phyloP scores from a whole-genome alignment of 768 basidiomycete species.

The Calocybe indica region DNA sequence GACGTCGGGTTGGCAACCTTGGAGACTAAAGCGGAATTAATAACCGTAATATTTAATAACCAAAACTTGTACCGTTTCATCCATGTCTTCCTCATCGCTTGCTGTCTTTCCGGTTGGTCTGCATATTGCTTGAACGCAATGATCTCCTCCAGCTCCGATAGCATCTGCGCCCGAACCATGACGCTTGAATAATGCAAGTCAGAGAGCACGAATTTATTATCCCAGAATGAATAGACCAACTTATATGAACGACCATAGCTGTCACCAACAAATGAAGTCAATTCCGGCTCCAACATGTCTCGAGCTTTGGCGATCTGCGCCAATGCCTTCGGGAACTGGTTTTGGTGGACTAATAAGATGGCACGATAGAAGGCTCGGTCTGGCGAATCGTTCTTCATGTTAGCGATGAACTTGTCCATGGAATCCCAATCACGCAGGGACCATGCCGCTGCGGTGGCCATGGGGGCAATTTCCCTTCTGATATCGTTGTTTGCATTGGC shows the following conservation, averaged over 20 bases:
- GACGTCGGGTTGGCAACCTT: constrained; percentile 96
- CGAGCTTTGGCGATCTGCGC: constrained; percentile 89
- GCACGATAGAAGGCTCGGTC: constrained; percentile 96
- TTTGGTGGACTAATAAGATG: constrained; percentile 92
- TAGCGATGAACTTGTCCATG: constrained; percentile 95
- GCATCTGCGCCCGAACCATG: constrained; percentile 96
- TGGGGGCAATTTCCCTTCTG: constrained; percentile 86
- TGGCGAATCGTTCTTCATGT: constrained; percentile 89
- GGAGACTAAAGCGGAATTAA: constrained; percentile 45
- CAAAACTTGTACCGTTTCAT: constrained; percentile 70
- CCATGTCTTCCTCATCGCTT: constrained; percentile 91
- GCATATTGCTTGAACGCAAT: constrained; percentile 92
- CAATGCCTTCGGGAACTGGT: constrained; percentile 89
- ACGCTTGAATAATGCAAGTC: constrained; percentile 43
- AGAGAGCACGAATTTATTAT: background rate
- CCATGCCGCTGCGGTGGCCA: constrained; percentile 98
- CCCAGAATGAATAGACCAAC: constrained; percentile 37
- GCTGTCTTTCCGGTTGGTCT: constrained; percentile 91
- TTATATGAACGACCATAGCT: constrained; percentile 97
- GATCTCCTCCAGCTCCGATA: constrained; percentile 97
- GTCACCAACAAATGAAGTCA: constrained; percentile 89
- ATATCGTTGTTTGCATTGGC: constrained; percentile 75
- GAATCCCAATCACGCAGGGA: constrained; percentile 94
- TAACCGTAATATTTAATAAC: background rate
- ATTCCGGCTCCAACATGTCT: constrained; percentile 85